Evolutionary conservation across 208 protist genomes (phyloP).

Genomic region (Wallacemonas rigidus): DNA sequence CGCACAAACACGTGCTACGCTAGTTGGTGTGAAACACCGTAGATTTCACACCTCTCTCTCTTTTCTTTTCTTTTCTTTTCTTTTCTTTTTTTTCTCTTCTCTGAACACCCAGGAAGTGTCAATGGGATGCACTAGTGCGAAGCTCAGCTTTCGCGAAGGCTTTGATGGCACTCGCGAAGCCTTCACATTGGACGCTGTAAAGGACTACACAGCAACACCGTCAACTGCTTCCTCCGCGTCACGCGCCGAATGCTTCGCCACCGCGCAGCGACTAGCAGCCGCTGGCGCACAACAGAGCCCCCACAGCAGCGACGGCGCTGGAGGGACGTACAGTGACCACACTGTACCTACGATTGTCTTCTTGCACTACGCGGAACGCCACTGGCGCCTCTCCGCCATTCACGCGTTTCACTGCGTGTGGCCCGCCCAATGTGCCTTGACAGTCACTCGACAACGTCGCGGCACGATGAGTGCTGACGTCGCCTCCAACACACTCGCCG

Average conservation of each 20-base stretch:
- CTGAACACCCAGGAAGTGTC: not conserved
- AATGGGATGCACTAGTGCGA: conserved; percentile 17
- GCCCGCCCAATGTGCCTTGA: conserved; percentile 1
- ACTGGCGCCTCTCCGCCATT: conserved; percentile 4
- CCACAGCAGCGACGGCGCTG: not conserved
- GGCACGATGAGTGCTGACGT: not conserved
- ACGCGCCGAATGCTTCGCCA: not conserved
- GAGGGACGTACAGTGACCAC: not conserved
- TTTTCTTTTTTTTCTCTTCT: conserved; percentile 14
- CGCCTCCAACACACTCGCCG: not conserved
- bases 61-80: conserved; percentile 19
- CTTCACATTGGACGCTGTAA: not conserved
- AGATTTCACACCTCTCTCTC: conserved; percentile 12
- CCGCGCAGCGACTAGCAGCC: not conserved
- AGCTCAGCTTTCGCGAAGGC: not conserved
- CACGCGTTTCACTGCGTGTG: conserved; percentile 13
- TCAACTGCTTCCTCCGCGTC: not conserved
- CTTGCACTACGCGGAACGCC: not conserved
- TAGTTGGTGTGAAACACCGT: not conserved
- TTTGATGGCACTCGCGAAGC: conserved; percentile 1
- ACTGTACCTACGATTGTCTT: not conserved
- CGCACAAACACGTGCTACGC: too few species aligned
- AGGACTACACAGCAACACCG: not conserved
- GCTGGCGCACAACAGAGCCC: not conserved
- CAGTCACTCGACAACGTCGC: not conserved